Conservation (phyloP, 495 filamentous ascomycete species). For the Penicillium lividum region DNA sequence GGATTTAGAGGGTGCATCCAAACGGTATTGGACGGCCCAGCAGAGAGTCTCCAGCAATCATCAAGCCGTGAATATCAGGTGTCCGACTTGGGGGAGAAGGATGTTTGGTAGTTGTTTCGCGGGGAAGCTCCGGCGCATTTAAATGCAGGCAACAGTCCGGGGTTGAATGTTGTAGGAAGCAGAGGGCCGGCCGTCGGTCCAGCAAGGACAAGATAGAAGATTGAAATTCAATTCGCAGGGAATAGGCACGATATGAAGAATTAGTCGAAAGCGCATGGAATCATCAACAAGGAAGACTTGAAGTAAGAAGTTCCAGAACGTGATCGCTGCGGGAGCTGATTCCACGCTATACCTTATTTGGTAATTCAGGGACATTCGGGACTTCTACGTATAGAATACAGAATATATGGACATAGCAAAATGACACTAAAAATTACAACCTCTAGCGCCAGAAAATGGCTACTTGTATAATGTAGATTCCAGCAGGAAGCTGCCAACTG, state of each 20-base stretch:
- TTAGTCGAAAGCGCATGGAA: conserved; percentile 10
- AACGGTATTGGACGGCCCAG: conserved; percentile 53
- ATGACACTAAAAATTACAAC: neutral
- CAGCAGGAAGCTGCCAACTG: no score
- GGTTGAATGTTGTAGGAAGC: neutral
- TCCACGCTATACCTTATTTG: conserved; percentile 31
- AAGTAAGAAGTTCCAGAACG: conserved; percentile 30
- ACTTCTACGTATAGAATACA: neutral
- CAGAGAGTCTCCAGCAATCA: conserved; percentile 36
- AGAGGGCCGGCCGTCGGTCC: neutral
- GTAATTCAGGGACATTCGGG: conserved; percentile 11
- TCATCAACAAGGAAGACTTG: conserved; percentile 13
- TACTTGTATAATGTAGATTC: no score
- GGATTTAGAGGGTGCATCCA: conserved; percentile 99
- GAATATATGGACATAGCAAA: neutral
- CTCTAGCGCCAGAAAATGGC: no score
- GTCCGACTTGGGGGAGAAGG: conserved; percentile 15
- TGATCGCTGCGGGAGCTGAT: conserved; percentile 32
- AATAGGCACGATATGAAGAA: conserved; percentile 9
- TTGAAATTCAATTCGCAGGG: neutral
- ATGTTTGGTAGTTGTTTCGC: conserved; percentile 33
- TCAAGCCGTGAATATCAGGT: conserved; percentile 42
- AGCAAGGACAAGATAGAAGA: neutral
- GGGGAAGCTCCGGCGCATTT: conserved; percentile 44
- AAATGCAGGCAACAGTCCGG: conserved; percentile 30